Evolutionary conservation across 495 filamentous ascomycete species (phyloP), one percentile per base, ranked within the genome.

Genomic region (Aspergillus haitiensis): DNA sequence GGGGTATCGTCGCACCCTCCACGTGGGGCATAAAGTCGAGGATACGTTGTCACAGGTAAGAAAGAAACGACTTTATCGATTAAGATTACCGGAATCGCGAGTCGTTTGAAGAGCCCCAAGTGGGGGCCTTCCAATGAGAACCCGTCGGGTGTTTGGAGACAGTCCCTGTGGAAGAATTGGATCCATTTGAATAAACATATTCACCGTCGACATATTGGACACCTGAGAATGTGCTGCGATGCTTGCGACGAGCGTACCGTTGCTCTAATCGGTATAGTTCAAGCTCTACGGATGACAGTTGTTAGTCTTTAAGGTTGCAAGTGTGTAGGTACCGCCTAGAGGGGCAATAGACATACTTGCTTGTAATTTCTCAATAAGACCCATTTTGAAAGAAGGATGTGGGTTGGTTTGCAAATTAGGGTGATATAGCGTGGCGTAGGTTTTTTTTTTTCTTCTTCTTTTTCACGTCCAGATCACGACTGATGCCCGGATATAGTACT

Each of bases 191-290:
- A 77, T 88, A 92, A 67, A 95, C 82, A 77, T 94, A 97, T 76
- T 97, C 93, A 71, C 91, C 91, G 71, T 96, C 89, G 64, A 96
- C 87, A 71, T 97, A 97, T 69, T 87, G 82, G 18, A 90, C 93
- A 65, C 90, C 91, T 58, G 88, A 85, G 75, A 95, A 96, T 59
- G 88, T 92, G 55, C 84, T 91, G 75, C 92, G 91, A 61, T 91
- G 86, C 64, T 90, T 89, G 70, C 90, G 87, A 66, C 86, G 87
- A 36, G 90, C 93, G 78, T 97, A 97, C 48, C 90, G 85, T 75
- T 96, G 88, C 76, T 97, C 92, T 60, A 97, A 86, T 34, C 90
- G 89, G 81, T 92, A 94, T 67, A 96, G 84, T 81, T 97, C 90
- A 63, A 92, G 80, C 78, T 87, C 82, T 82, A 67, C 6, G 64